These are phyloP conservation scores for Aspergillus cejpii DNA, from an alignment of 2,329 filamentous ascomycete genomes.

Conservation along the genomic window DNA sequence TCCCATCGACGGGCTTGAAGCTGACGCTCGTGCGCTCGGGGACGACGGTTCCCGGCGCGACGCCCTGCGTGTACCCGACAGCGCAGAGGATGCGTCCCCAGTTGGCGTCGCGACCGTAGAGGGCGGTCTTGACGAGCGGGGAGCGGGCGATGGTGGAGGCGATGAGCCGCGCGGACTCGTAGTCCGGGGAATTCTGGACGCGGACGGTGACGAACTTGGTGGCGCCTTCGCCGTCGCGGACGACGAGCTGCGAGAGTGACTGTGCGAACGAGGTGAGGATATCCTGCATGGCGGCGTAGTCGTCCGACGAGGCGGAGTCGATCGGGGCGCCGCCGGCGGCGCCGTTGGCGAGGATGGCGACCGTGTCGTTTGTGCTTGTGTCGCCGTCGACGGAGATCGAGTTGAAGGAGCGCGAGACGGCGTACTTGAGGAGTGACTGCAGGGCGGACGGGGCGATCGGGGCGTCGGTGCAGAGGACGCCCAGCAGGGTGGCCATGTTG, in stretches of 20 bases:
- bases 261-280: slow-evolving; percentile 71
- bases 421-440: slow-evolving; percentile 61
- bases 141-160: slow-evolving; percentile 85
- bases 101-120: slow-evolving; percentile 96
- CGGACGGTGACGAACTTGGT: slow-evolving; percentile 96
- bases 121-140: slow-evolving; percentile 90
- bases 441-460: slow-evolving; percentile 67
- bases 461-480: slow-evolving; percentile 85
- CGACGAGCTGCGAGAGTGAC: slow-evolving; percentile 83
- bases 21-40: slow-evolving; percentile 54
- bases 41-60: slow-evolving; percentile 43
- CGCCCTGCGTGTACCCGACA: slow-evolving; percentile 65
- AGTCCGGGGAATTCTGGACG: slow-evolving; percentile 64
- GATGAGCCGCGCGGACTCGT: slow-evolving; percentile 67
- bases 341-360: slow-evolving; percentile 91
- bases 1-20: slow-evolving; percentile 55
- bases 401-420: slow-evolving; percentile 85
- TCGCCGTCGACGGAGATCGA: slow-evolving; percentile 95
- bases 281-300: slow-evolving; percentile 63
- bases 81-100: slow-evolving; percentile 97
- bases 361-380: slow-evolving; percentile 94
- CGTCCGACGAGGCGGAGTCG: slow-evolving; percentile 46
- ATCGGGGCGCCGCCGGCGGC: slow-evolving; percentile 69
- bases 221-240: slow-evolving; percentile 92
- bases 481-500: slow-evolving; percentile 95